These are phyloP conservation scores for Hyaloscypha hepaticicola DNA, from an alignment of 495 filamentous ascomycete genomes.

Conservation along the genomic window DNA sequence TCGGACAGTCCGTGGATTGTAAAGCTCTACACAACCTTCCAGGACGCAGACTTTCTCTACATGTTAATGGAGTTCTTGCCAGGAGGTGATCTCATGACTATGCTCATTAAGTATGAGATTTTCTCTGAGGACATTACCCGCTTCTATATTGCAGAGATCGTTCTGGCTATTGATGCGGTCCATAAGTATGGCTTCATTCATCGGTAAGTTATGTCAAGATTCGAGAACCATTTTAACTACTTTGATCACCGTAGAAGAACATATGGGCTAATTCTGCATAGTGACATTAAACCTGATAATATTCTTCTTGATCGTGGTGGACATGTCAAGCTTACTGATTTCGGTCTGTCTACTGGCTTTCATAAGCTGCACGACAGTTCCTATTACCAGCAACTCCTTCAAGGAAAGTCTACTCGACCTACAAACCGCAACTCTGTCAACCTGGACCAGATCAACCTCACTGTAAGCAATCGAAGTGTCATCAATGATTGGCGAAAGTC, in stretches of 20 bases:
- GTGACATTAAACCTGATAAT: slow-evolving; percentile 99
- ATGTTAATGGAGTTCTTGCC: slow-evolving; percentile 99
- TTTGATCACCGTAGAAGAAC: not conserved
- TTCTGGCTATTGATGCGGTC: slow-evolving; percentile 95
- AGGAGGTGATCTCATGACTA: slow-evolving; percentile 98
- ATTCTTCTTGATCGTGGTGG: slow-evolving; percentile 93
- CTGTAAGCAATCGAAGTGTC: slow-evolving; percentile 91
- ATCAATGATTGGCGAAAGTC: slow-evolving; percentile 99
- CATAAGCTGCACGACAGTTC: slow-evolving; percentile 97
- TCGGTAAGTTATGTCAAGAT: slow-evolving; percentile 58
- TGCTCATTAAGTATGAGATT: slow-evolving; percentile 99
- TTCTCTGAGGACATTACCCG: slow-evolving; percentile 98
- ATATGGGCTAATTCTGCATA: slow-evolving; percentile 37
- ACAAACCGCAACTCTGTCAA: slow-evolving; percentile 88
- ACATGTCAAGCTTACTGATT: slow-evolving; percentile 98
- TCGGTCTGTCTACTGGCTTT: slow-evolving; percentile 96
- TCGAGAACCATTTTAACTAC: not conserved
- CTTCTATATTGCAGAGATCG: slow-evolving; percentile 99
- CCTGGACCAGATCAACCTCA: slow-evolving; percentile 96
- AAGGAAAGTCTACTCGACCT: slow-evolving; percentile 68
- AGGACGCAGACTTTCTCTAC: slow-evolving; percentile 92
- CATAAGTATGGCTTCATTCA: slow-evolving; percentile 98
- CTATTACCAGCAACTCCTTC: slow-evolving; percentile 96
- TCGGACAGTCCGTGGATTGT: slow-evolving; percentile 99
- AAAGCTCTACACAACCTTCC: slow-evolving; percentile 96